Evolutionary conservation across 164 flowering plant species (phyloP).

Genomic region (Aristolochia californica): DNA sequence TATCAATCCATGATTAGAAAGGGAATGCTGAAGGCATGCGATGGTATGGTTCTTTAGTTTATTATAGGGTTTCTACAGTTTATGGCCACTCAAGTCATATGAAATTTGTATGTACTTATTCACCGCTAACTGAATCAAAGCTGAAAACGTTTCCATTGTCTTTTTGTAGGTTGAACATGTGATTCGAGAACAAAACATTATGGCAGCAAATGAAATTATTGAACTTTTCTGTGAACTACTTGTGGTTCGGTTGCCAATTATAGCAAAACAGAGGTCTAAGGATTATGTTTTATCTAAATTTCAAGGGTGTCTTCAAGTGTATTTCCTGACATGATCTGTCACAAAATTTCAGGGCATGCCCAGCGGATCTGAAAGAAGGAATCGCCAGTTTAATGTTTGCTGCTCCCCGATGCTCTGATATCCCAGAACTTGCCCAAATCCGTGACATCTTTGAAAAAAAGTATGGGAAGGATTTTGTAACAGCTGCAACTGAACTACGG

Average conservation of each 20-base stretch:
- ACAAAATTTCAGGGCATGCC: conserved; percentile 62
- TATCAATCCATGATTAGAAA: no score
- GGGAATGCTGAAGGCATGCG: no score
- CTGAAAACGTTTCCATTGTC: neutral
- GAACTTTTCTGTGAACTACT: conserved; percentile 91
- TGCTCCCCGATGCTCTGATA: conserved; percentile 82
- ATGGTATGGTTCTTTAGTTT: no score
- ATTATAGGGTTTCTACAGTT: no score
- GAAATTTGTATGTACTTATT: no score
- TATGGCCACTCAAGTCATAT: neutral
- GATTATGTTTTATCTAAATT: neutral
- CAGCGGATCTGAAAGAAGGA: conserved; percentile 89
- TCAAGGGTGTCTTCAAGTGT: neutral
- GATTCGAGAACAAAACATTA: conserved; percentile 84
- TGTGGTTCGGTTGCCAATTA: conserved; percentile 64
- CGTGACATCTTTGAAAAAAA: conserved; percentile 69
- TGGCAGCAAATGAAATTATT: conserved; percentile 89
- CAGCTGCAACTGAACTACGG: conserved; percentile 81
- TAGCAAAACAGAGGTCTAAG: conserved; percentile 63
- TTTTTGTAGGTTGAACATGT: conserved; percentile 83
- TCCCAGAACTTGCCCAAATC: conserved; percentile 64
- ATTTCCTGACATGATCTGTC: neutral
- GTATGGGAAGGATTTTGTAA: conserved; percentile 82
- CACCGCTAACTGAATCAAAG: no score
- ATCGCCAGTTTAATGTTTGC: conserved; percentile 83